These are phyloP conservation scores for Ogataea glucozyma DNA, from an alignment of 805 yeast genomes.

Conservation along the genomic window DNA sequence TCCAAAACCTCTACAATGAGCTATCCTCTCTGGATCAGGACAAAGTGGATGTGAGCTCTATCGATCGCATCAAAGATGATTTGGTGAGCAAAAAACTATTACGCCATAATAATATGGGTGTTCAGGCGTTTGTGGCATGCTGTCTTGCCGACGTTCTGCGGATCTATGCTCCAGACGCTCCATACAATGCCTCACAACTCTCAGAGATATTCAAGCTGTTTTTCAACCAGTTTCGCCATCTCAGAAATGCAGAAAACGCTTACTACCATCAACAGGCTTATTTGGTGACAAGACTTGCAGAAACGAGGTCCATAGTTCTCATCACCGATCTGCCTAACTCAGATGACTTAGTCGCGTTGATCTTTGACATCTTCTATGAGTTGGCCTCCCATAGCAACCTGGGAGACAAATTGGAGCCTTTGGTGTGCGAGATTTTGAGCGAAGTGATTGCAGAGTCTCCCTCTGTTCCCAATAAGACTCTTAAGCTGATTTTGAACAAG, in stretches of 20 bases:
- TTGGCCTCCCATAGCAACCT: conserved; percentile 45
- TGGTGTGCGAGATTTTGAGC: conserved; percentile 68
- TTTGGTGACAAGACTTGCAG: conserved; percentile 66
- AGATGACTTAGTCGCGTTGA: conserved; percentile 48
- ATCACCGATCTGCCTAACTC: conserved; percentile 73
- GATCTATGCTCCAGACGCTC: conserved; percentile 87
- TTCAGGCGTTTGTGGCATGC: conserved; percentile 70
- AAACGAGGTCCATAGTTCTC: conserved; percentile 71
- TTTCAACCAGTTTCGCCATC: conserved; percentile 57
- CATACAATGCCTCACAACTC: conserved; percentile 66
- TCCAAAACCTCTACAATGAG: conserved; percentile 62
- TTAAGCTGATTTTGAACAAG: conserved; percentile 65
- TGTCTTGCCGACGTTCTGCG: conserved; percentile 75
- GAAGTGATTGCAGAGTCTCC: conserved; percentile 75
- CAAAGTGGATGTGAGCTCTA: conserved; percentile 45
- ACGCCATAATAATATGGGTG: conserved; percentile 62
- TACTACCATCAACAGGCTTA: conserved; percentile 64
- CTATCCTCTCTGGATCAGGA: conserved; percentile 65
- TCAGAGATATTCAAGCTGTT: conserved; percentile 67
- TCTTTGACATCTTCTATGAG: conserved; percentile 66
- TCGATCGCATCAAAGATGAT: conserved; percentile 49
- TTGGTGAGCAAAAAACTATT: conserved; percentile 60
- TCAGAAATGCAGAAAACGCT: conserved; percentile 53
- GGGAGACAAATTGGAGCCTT: conserved; percentile 55
- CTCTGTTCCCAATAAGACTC: conserved; percentile 56